Evolutionary conservation across 1,284 basidiomycete genomes (phyloP).

Genomic region (Rhodotorula sp.): DNA sequence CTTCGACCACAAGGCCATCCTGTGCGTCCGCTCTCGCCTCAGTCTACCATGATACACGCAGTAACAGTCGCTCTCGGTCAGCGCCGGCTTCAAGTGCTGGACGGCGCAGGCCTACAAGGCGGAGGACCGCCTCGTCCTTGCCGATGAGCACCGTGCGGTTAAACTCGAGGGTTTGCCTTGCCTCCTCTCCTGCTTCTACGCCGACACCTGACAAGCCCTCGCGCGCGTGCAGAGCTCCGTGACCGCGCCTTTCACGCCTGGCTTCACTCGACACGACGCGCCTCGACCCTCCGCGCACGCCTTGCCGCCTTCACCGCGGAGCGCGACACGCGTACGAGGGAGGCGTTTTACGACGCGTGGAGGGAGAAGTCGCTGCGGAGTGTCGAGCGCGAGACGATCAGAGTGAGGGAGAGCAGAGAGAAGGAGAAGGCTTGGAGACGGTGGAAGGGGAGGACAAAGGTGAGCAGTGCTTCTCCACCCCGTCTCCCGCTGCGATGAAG

Average conservation of each 20-base stretch:
- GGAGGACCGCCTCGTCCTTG: slow-evolving; percentile 3
- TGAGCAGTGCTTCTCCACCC: not conserved
- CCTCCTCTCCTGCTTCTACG: not conserved
- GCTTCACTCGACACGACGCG: slow-evolving; percentile 1
- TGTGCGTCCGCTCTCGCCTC: slow-evolving; percentile 4
- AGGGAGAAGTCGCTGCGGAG: slow-evolving; percentile 10
- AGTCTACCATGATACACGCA: not conserved
- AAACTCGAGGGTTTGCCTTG: slow-evolving; percentile 20
- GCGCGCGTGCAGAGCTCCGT: slow-evolving; percentile 16
- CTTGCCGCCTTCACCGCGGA: not conserved
- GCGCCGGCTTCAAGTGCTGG: slow-evolving; percentile 22
- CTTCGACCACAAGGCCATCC: slow-evolving; percentile 7
- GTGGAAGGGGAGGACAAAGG: slow-evolving; percentile 24
- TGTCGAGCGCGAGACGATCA: not conserved
- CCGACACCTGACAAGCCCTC: not conserved
- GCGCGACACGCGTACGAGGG: not conserved
- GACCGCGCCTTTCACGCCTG: slow-evolving; percentile 25
- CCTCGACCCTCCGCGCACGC: not conserved
- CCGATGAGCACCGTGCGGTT: slow-evolving; percentile 13
- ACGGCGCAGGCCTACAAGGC: not conserved
- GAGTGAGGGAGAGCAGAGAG: not conserved
- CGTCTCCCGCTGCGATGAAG: too few relatives aligned
- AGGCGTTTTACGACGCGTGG: slow-evolving; percentile 8
- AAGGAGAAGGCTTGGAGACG: not conserved
- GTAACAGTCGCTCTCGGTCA: not conserved